A percentile compares a stretch with the other conserved stretches of the same genome.
These are phyloP conservation scores for Eruca vesicaria DNA, from an alignment of 441 rosid species.

Conservation along the genomic window DNA sequence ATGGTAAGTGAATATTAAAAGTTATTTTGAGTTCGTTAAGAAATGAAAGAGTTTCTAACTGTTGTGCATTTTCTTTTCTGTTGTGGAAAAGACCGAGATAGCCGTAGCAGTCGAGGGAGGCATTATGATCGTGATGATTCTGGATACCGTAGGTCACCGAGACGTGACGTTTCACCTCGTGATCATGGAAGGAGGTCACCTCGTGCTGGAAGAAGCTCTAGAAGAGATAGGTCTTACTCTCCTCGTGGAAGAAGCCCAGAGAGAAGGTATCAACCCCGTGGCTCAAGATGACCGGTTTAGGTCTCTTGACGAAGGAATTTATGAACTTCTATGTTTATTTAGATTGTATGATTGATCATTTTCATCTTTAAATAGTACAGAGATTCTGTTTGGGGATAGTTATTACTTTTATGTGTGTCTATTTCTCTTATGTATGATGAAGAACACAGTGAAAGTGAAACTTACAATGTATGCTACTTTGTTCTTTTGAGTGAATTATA, in stretches of 20 bases:
- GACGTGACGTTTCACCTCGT: not conserved
- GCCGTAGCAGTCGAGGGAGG: conserved; percentile 52
- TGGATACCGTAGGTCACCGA: conserved; percentile 37
- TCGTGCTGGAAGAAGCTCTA: conserved; percentile 59
- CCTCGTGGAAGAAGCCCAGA: conserved; percentile 48
- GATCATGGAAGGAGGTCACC: not conserved
- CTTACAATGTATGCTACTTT: conserved; percentile 7
- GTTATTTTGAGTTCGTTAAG: not conserved
- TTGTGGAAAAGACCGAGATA: conserved; percentile 38
- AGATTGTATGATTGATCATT: conserved; percentile 20
- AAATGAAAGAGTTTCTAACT: conserved; percentile 1
- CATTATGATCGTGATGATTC: conserved; percentile 58
- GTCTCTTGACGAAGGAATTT: conserved; percentile 7
- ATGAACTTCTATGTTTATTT: not conserved
- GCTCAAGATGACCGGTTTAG: conserved; percentile 50
- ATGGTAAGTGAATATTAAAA: conserved; percentile 41
- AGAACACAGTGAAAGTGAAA: not conserved
- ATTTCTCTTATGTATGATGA: conserved; percentile 3
- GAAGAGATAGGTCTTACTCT: conserved; percentile 80
- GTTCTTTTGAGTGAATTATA: conserved; percentile 5
- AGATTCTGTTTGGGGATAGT: not conserved
- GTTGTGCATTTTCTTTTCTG: not conserved
- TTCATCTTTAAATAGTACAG: conserved; percentile 1
- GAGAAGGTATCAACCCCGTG: conserved; percentile 38
- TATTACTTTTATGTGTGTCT: not conserved